Percentiles rank a stretch among this genome's conserved stretches.
Conservation (phyloP, 768 basidiomycete species). For the Collybiopsis luxurians region DNA sequence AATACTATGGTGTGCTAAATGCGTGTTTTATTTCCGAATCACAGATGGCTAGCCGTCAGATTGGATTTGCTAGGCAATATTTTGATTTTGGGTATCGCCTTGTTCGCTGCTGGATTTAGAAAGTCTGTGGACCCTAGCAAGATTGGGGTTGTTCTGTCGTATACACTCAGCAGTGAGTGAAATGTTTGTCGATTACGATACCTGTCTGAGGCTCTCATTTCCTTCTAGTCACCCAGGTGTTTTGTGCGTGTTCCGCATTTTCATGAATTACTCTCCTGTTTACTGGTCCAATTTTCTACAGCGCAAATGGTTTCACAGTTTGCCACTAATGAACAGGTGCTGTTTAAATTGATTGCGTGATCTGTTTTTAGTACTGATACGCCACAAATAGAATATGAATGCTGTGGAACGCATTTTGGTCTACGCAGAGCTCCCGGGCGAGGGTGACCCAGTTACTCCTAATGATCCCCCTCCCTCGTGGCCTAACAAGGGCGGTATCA, state of each 20-base stretch:
- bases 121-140: constrained; percentile 37
- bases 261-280: neutral
- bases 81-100: constrained; percentile 44
- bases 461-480: constrained; percentile 48
- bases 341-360: neutral
- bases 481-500: constrained; percentile 51
- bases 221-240: constrained; percentile 40
- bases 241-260: constrained; percentile 35
- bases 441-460: constrained; percentile 42
- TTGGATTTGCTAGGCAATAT: constrained; percentile 44
- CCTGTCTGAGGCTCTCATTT: neutral
- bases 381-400: constrained; percentile 51
- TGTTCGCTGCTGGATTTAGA: constrained; percentile 46
- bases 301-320: constrained; percentile 22
- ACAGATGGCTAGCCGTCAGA: constrained; percentile 18
- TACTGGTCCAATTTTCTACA: neutral
- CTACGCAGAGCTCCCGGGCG: constrained; percentile 59
- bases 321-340: constrained; percentile 54
- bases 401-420: constrained; percentile 67
- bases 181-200: neutral
- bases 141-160: constrained; percentile 55
- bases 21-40: constrained; percentile 33
- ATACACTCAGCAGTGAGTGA: constrained; percentile 44
- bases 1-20: constrained; percentile 20
- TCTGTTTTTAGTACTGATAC: neutral